phyloP scores from a whole-genome alignment of 257 asterid species.

The Solanum virginianum region DNA sequence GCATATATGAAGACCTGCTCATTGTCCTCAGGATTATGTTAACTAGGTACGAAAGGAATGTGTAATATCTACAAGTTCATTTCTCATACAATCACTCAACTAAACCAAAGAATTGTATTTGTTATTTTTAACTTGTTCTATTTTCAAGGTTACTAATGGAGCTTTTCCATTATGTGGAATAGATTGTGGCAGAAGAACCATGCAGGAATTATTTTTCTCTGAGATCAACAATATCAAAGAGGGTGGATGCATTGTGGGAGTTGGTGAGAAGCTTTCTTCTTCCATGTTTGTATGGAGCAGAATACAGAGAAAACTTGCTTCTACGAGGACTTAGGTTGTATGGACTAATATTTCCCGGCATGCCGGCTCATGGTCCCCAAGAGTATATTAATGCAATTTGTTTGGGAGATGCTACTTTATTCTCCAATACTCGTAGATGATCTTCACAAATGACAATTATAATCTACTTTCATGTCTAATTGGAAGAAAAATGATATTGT shows the following conservation, averaged over 20 bases:
- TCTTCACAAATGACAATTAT: not conserved
- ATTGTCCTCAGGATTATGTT: no score
- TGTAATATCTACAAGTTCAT: not conserved
- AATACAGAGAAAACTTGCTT: constrained; percentile 35
- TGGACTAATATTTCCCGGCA: constrained; percentile 30
- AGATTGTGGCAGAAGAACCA: constrained; percentile 37
- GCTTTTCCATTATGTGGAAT: not conserved
- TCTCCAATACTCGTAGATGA: not conserved
- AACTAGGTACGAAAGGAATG: not conserved
- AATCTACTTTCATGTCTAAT: constrained; percentile 20
- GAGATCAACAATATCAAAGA: constrained; percentile 4
- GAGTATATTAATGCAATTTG: constrained; percentile 52
- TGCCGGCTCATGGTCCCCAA: constrained; percentile 34
- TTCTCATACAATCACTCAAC: not conserved
- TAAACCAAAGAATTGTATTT: not conserved
- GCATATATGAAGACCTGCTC: constrained; percentile 45
- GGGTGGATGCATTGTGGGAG: constrained; percentile 48
- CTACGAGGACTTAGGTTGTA: constrained; percentile 13
- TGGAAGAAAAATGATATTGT: not conserved
- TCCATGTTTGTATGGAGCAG: constrained; percentile 26
- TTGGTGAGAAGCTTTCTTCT: constrained; percentile 43
- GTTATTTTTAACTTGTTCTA: not conserved
- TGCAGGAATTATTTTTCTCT: constrained; percentile 23
- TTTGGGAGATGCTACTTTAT: constrained; percentile 18
- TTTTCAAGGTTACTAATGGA: not conserved